These are phyloP conservation scores for Phlyctochytrium planicorne DNA, from an alignment of 192 early-diverging fungal genomes.

Conservation along the genomic window DNA sequence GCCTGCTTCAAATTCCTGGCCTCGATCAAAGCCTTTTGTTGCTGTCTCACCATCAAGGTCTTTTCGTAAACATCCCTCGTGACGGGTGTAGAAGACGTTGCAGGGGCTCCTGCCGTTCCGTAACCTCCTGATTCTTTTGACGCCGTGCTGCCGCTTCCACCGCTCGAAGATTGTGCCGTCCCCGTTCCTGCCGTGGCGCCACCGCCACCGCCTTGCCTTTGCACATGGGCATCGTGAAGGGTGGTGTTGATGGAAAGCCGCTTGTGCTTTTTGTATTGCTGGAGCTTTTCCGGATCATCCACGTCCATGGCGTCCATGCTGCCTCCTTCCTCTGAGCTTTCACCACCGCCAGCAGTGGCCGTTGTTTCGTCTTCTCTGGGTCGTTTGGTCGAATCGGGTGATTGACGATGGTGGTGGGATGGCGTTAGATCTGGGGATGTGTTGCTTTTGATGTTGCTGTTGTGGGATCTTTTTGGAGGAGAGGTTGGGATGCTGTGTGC, in stretches of 20 bases:
- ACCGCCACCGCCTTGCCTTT: slow-evolving; percentile 5
- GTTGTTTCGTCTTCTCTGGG: no score
- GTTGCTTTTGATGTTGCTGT: no score
- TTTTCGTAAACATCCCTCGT: slow-evolving; percentile 48
- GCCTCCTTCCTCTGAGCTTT: no score
- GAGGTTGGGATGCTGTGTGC: no score
- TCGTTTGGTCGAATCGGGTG: no score
- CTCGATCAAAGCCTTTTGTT: slow-evolving; percentile 66
- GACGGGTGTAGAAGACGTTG: neutral
- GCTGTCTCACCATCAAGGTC: slow-evolving; percentile 55
- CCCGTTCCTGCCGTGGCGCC: neutral
- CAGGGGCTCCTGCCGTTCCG: no score
- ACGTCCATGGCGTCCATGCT: neutral
- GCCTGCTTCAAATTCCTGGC: slow-evolving; percentile 39
- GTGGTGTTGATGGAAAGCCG: slow-evolving; percentile 33
- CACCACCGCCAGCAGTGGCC: no score
- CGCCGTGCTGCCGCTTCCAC: neutral
- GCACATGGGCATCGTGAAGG: slow-evolving; percentile 10
- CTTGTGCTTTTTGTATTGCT: slow-evolving; percentile 20
- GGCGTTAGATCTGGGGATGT: no score
- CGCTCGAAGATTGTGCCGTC: neutral
- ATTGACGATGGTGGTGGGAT: no score
- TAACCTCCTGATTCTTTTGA: no score
- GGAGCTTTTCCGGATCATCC: slow-evolving; percentile 12
- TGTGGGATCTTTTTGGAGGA: no score